Conservation (phyloP, 768 basidiomycete species). For the Leccinum disarticulatum region DNA sequence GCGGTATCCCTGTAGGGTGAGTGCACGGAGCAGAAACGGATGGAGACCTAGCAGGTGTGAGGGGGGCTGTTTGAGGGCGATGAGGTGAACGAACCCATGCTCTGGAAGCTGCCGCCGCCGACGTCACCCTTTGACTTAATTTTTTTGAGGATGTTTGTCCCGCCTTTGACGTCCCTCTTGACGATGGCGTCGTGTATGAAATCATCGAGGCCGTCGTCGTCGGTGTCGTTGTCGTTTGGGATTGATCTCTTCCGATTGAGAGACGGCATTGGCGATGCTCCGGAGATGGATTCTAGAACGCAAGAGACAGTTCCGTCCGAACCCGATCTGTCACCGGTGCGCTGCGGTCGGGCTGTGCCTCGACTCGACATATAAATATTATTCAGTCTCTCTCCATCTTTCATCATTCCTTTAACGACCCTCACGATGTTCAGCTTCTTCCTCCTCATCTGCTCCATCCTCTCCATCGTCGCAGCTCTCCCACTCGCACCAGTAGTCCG, state of each 20-base stretch:
- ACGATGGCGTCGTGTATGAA: not conserved
- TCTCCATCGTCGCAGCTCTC: conserved; percentile 31
- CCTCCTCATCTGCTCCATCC: conserved; percentile 20
- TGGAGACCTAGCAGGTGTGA: conserved; percentile 59
- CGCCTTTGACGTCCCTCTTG: conserved; percentile 58
- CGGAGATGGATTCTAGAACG: conserved; percentile 4
- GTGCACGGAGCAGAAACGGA: conserved; percentile 77
- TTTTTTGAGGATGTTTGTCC: conserved; percentile 75
- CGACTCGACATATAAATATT: not conserved
- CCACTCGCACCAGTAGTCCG: conserved; percentile 32
- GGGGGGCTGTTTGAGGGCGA: not conserved
- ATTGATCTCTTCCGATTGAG: conserved; percentile 33
- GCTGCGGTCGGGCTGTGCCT: not conserved
- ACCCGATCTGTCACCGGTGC: conserved; percentile 5
- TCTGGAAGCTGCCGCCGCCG: conserved; percentile 94
- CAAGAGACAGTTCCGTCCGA: too few species aligned
- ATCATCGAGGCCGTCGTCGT: conserved; percentile 50
- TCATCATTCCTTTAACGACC: conserved; percentile 18
- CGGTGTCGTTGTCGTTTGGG: conserved; percentile 1
- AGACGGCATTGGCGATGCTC: conserved; percentile 28
- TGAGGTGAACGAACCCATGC: conserved; percentile 70
- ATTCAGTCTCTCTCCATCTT: not conserved
- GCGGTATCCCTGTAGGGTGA: conserved; percentile 91
- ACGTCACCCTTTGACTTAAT: conserved; percentile 78
- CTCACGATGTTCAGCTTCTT: conserved; percentile 19